A percentile compares a stretch with the other conserved stretches of the same genome.
These are phyloP conservation scores for Russula sp. DNA, from an alignment of 768 basidiomycete species.

Conservation along the genomic window DNA sequence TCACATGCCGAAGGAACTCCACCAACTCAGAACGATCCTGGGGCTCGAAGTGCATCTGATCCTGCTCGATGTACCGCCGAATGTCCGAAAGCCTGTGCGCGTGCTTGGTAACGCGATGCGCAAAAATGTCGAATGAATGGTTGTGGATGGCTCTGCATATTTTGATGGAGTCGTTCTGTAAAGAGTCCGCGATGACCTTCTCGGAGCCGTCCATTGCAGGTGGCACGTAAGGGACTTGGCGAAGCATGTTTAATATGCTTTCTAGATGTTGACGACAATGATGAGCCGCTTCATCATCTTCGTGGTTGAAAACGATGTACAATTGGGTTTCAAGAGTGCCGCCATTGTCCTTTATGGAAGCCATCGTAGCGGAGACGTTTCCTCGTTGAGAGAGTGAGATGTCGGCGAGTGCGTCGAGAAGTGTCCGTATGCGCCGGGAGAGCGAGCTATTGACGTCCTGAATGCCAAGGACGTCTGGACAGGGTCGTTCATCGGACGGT, in stretches of 20 bases:
- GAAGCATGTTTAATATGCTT: not conserved
- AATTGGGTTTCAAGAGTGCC: not conserved
- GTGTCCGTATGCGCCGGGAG: not conserved
- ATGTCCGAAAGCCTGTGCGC: not conserved
- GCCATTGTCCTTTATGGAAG: not conserved
- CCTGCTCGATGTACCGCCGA: not conserved
- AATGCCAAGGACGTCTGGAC: no score
- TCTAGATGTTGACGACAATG: not conserved
- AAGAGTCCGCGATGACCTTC: not conserved
- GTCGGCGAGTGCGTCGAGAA: not conserved
- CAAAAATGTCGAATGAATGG: not conserved
- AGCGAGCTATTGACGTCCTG: not conserved
- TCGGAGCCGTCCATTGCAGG: not conserved
- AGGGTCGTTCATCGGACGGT: not conserved
- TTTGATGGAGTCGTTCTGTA: not conserved
- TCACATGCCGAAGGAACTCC: not conserved
- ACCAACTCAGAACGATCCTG: not conserved
- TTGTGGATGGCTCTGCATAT: not conserved
- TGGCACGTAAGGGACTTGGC: not conserved
- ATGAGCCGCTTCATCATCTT: not conserved
- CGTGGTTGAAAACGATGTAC: conserved; percentile 1
- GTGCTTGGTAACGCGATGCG: not conserved
- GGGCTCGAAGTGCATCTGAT: not conserved
- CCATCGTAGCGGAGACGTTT: not conserved
- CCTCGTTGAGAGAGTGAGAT: not conserved